These are phyloP conservation scores for Colletotrichum musae DNA, from an alignment of 2,329 filamentous ascomycete species.

Conservation along the genomic window DNA sequence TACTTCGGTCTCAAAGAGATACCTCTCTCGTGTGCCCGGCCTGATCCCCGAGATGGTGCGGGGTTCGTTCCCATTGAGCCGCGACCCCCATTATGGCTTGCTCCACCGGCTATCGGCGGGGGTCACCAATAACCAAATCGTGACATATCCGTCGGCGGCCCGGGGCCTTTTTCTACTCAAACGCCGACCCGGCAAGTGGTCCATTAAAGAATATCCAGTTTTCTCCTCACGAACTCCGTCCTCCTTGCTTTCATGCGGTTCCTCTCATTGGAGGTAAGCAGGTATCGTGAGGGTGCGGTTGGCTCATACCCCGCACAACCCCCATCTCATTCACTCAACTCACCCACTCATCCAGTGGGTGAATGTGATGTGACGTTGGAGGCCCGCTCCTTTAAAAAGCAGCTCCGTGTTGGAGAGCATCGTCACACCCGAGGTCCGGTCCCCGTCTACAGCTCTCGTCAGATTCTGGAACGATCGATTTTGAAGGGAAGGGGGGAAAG, in stretches of 20 bases:
- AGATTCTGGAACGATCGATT: neutral
- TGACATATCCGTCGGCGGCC: no score
- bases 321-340: no score
- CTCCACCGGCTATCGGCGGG: neutral
- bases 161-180: no score
- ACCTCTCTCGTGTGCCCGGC: neutral
- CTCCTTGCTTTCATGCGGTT: neutral
- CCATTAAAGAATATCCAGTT: slow-evolving; percentile 11
- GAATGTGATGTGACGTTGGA: neutral
- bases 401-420: neutral
- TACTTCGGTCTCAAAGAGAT: neutral
- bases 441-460: no score
- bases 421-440: neutral
- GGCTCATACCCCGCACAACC: slow-evolving; percentile 11
- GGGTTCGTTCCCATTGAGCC: slow-evolving; percentile 15
- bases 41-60: slow-evolving; percentile 16
- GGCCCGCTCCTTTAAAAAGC: neutral
- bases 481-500: neutral
- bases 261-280: neutral
- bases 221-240: slow-evolving; percentile 18
- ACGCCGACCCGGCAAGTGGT: neutral
- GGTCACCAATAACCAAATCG: slow-evolving; percentile 14
- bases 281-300: slow-evolving; percentile 18
- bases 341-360: neutral
- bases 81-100: neutral